Base-by-base conservation (phyloP, 768 basidiomycete genomes). In the Tricholoma sp. region DNA sequence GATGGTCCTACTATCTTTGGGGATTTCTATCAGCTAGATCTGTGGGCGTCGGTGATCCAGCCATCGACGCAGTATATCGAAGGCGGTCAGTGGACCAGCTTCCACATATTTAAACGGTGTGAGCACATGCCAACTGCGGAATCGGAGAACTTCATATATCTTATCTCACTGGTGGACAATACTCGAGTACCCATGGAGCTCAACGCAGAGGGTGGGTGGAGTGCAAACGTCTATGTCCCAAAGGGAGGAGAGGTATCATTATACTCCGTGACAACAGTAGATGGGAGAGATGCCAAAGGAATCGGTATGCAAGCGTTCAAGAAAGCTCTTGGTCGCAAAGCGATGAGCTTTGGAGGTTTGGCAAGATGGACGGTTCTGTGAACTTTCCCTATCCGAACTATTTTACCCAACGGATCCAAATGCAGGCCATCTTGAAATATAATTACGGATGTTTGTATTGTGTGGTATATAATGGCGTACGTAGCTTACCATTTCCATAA, bases 41-140 rank as follows among this genome's bases (percentile, higher is more conserved):
- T 78, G 39, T 61, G 66, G 57, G 68, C 71, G 12, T 57, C 67
- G 29, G 61, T 66, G 29, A 32, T 81, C 5, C 71, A 74, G 59
- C 79, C 79, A 12, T 54, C 68, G 5, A 66, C 59, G 3, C 67
- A 64, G 16, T 56, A 67, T 34, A 66, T 81, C 21, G 61, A 68
- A 50, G 63, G 71, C 21, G 74, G 74, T n/a, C 65, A 66, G 41
- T 70, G 67, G 57, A 63, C 71, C 21, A 69, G 61, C 39, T 81
- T 81, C 61, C 69, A 68, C 29, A 50, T 79, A 1, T 73, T 71
- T 59, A 81, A 79, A 61, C 68, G 71, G 57, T 81, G 79, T 61
- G 72, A 76, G 61, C 79, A 81, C 63, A 72, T 77, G 71, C 76
- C 76, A 10, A 75, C 67, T 12, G 69, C 63, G 6, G 72, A 76